phyloP scores from a whole-genome alignment of 306 rosid genomes.

The Bauhinia variegata region DNA sequence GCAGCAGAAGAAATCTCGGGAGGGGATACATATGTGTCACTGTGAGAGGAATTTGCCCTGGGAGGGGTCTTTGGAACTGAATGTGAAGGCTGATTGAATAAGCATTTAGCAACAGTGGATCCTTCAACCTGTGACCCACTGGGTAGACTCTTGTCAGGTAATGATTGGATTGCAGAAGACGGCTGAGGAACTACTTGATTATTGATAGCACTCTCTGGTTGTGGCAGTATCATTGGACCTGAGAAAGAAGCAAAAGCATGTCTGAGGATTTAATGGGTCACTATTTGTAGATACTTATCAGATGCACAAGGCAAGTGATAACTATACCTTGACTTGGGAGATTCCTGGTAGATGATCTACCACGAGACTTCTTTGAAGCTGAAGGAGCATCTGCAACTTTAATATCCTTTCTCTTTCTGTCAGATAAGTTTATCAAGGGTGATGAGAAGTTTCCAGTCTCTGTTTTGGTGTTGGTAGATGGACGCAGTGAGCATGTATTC shows the following conservation, averaged over 20 bases:
- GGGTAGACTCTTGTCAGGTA: slow-evolving; percentile 35
- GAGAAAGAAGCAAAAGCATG: slow-evolving; percentile 17
- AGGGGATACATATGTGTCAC: slow-evolving; percentile 57
- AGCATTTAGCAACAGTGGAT: slow-evolving; percentile 70
- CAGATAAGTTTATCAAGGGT: slow-evolving; percentile 36
- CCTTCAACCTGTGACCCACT: slow-evolving; percentile 51
- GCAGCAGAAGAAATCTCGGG: slow-evolving; percentile 51
- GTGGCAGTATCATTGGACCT: slow-evolving; percentile 43
- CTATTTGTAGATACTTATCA: slow-evolving; percentile 3
- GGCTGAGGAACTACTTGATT: slow-evolving; percentile 47
- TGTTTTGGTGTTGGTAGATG: slow-evolving; percentile 45
- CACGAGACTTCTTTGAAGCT: slow-evolving; percentile 58
- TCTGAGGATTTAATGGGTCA: neutral
- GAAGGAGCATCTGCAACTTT: slow-evolving; percentile 41
- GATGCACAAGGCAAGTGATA: slow-evolving; percentile 9
- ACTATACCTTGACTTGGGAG: slow-evolving; percentile 46
- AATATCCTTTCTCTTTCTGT: slow-evolving; percentile 57
- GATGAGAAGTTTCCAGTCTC: slow-evolving; percentile 48
- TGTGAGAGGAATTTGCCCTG: slow-evolving; percentile 52
- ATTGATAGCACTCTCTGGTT: slow-evolving; percentile 35
- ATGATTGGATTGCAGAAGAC: slow-evolving; percentile 43
- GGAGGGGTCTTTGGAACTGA: slow-evolving; percentile 67
- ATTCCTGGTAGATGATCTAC: slow-evolving; percentile 40
- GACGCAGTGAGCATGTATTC: slow-evolving; percentile 42
- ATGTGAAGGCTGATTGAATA: slow-evolving; percentile 61